Conservation (phyloP, 176 grass and related monocot genomes). For the Poa annua region DNA sequence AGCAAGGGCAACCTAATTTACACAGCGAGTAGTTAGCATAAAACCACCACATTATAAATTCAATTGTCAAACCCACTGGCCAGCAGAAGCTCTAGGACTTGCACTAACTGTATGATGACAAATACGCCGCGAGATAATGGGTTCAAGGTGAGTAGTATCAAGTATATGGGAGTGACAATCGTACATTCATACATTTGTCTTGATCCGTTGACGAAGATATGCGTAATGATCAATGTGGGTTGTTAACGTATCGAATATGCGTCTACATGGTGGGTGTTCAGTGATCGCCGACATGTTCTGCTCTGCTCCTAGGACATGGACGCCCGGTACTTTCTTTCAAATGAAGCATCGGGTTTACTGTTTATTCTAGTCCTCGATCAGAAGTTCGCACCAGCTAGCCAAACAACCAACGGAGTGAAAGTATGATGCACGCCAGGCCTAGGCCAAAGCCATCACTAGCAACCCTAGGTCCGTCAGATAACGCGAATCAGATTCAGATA, state of each 20-base stretch:
- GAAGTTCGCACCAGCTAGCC: background rate
- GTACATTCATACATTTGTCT: background rate
- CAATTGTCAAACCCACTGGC: too few relatives aligned
- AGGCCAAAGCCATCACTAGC: background rate
- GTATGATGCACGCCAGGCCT: background rate
- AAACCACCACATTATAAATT: too few relatives aligned
- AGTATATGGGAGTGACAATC: background rate
- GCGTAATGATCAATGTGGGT: too few relatives aligned
- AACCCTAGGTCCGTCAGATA: background rate
- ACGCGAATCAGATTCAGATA: background rate
- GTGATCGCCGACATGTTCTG: slow-evolving; percentile 12
- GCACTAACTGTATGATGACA: too few relatives aligned
- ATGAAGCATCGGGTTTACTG: slow-evolving; percentile 11
- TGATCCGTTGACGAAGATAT: background rate
- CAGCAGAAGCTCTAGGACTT: too few relatives aligned
- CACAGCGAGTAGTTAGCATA: too few relatives aligned
- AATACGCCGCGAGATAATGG: too few relatives aligned
- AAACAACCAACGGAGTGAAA: background rate
- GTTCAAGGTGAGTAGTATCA: background rate
- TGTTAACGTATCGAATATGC: too few relatives aligned
- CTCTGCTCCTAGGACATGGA: background rate
- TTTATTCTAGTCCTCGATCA: background rate
- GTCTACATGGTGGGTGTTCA: background rate
- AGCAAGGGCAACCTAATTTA: too few relatives aligned
- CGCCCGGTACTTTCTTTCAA: slow-evolving; percentile 7